These are phyloP conservation scores for Vinca minor DNA, from an alignment of 257 asterid species.

Conservation along the genomic window DNA sequence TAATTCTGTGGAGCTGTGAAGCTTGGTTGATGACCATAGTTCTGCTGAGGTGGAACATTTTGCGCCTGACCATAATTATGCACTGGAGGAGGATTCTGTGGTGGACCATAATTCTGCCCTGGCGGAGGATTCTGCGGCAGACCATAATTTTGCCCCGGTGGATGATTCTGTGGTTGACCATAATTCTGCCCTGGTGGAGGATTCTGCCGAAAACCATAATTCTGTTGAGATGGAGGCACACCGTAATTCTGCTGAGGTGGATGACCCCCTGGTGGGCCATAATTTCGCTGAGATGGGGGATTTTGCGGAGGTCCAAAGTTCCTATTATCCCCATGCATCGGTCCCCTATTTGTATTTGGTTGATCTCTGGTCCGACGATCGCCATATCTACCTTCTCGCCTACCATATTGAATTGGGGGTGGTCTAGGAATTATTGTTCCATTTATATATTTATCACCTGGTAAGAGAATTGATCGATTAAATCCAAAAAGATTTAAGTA, in stretches of 20 bases:
- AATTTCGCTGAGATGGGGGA: slow-evolving; percentile 29
- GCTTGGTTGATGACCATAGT: slow-evolving; percentile 23
- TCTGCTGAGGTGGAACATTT: slow-evolving; percentile 17
- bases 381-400: slow-evolving; percentile 24
- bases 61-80: slow-evolving; percentile 18
- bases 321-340: slow-evolving; percentile 17
- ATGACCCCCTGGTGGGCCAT: slow-evolving; percentile 19
- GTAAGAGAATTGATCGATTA: slow-evolving; percentile 6
- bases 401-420: slow-evolving; percentile 62
- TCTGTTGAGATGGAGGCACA: slow-evolving; percentile 13
- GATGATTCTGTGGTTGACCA: slow-evolving; percentile 14
- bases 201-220: slow-evolving; percentile 9
- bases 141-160: slow-evolving; percentile 27
- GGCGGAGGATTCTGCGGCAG: slow-evolving; percentile 15
- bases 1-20: slow-evolving; percentile 32
- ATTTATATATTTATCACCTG: slow-evolving; percentile 89
- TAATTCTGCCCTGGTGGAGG: slow-evolving; percentile 15
- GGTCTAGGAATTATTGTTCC: slow-evolving; percentile 86
- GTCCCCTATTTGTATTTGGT: slow-evolving; percentile 20
- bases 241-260: slow-evolving; percentile 24
- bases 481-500: background rate
- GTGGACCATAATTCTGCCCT: slow-evolving; percentile 19
- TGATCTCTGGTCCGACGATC: slow-evolving; percentile 33
- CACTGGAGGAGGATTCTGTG: slow-evolving; percentile 10
- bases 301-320: slow-evolving; percentile 19